These are phyloP conservation scores for Yamadazyma atmosphaerica DNA, from an alignment of 1,139 yeast genomes.

Conservation along the genomic window DNA sequence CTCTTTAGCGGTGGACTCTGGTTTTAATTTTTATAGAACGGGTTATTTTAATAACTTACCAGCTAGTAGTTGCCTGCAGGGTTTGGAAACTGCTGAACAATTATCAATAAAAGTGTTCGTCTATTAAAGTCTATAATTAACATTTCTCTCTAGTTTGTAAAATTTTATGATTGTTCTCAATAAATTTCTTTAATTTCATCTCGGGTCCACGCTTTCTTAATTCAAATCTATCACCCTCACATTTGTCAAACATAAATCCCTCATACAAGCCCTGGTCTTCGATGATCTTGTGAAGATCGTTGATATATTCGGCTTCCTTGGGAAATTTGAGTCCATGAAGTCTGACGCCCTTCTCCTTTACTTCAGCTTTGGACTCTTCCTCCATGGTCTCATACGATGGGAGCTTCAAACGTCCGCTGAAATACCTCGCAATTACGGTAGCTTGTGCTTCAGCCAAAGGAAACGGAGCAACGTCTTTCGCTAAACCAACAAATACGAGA, in stretches of 20 bases:
- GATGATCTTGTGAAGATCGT: conserved; percentile 6
- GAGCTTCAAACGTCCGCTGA: conserved; percentile 37
- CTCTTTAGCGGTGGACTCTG: too few relatives aligned
- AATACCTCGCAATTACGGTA: conserved; percentile 40
- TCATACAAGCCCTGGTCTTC: conserved; percentile 4
- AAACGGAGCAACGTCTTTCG: conserved; percentile 46
- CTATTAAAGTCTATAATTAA: background rate
- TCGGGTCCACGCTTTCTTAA: conserved; percentile 7
- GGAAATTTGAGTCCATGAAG: conserved; percentile 33
- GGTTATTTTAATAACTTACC: too few relatives aligned
- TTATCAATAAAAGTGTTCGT: too few relatives aligned
- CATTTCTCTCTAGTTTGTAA: background rate
- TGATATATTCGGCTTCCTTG: conserved; percentile 27
- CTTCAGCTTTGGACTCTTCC: conserved; percentile 19
- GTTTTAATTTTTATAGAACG: too few relatives aligned
- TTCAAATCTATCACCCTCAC: conserved; percentile 13
- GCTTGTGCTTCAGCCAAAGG: conserved; percentile 50
- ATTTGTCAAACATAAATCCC: conserved; percentile 10
- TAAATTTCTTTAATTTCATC: conserved; percentile 10
- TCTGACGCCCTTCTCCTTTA: conserved; percentile 24
- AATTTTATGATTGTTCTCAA: background rate
- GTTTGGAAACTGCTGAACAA: too few relatives aligned
- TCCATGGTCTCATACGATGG: conserved; percentile 37
- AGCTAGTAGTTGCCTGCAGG: too few relatives aligned
- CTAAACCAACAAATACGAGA: conserved; percentile 37